Base-by-base conservation (phyloP, 2,329 filamentous ascomycete genomes). In the Aspergillus sp. region DNA sequence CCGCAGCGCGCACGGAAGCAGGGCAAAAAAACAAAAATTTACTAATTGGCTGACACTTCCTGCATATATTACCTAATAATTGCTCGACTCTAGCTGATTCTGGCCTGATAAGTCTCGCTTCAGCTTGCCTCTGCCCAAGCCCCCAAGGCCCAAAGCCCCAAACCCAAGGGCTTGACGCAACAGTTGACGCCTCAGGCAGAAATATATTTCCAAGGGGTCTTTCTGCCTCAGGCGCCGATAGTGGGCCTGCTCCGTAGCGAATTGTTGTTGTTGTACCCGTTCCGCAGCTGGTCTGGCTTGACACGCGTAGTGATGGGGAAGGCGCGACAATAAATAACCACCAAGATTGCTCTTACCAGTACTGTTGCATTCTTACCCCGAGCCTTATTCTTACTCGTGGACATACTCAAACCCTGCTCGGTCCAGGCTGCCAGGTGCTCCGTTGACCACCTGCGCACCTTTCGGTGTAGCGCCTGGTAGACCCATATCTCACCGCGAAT, bases 1-100 rank as follows among this genome's bases (percentile, higher is more conserved):
- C 56, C 57, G 51, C 51, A 17, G 48, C 31, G 52, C 54, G 56
- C 47, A 33, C 51, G 41, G 52, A 52, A 55, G 46, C 31, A 53
- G 31, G 50, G 19, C 49, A 52, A 50, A 52, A 49, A 56, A 51
- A 7, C 21, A 55, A 43, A 23, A 55, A 48, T n/a, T 39, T 41
- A 51, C 9, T 43, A 56, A 43, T 48, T 50, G 17, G 39, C 9
- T 21, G 44, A 17, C 17, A 6, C 24, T n/a, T 27, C 14, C 46
- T 11, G 27, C 23, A 52, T 12, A 7, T 9, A 35, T 33, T 48
- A 31, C 27, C 27, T 31, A 48, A 31, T 37, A 50, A n/a, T 43
- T 12, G n/a, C 24, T 41, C 8, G 3, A 24, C 12, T 44, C 31
- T 24, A 45, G 27, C 41, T 37, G 11, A 41, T 17, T 45, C 40